These are phyloP conservation scores for Orbilia javanica DNA, from an alignment of 2,329 filamentous ascomycete species.

Conservation along the genomic window DNA sequence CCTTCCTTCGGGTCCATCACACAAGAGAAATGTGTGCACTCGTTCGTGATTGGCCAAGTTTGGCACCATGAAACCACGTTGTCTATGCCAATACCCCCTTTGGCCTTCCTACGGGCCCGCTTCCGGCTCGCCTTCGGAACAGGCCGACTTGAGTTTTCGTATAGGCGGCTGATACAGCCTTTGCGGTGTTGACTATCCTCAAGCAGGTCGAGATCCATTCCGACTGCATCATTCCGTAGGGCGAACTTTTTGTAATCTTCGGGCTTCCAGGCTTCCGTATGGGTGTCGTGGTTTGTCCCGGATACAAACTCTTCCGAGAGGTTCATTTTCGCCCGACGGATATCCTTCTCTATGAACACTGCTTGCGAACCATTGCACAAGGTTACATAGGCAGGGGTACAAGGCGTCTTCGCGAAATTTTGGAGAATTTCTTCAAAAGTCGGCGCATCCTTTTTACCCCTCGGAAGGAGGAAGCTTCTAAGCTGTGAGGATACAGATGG, in stretches of 20 bases:
- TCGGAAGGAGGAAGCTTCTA: constrained; percentile 63
- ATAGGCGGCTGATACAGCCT: constrained; percentile 59
- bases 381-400: constrained; percentile 72
- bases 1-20: constrained; percentile 71
- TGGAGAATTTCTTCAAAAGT: constrained; percentile 58
- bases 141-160: constrained; percentile 38
- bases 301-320: constrained; percentile 69
- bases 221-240: background rate
- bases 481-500: constrained; percentile 71
- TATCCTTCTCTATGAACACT: constrained; percentile 72
- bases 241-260: constrained; percentile 29
- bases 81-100: constrained; percentile 62
- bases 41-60: constrained; percentile 71
- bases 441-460: constrained; percentile 30
- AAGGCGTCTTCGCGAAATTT: constrained; percentile 65
- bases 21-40: constrained; percentile 72
- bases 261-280: constrained; percentile 55
- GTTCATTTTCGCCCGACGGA: constrained; percentile 66
- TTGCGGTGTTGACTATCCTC: constrained; percentile 60
- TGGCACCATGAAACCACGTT: constrained; percentile 68
- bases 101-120: constrained; percentile 56
- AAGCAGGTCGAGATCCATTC: constrained; percentile 36
- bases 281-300: constrained; percentile 71
- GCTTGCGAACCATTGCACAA: constrained; percentile 69
- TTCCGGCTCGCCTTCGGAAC: background rate